Conservation (phyloP, 2,329 filamentous ascomycete species). For the Alternaria sp. region DNA sequence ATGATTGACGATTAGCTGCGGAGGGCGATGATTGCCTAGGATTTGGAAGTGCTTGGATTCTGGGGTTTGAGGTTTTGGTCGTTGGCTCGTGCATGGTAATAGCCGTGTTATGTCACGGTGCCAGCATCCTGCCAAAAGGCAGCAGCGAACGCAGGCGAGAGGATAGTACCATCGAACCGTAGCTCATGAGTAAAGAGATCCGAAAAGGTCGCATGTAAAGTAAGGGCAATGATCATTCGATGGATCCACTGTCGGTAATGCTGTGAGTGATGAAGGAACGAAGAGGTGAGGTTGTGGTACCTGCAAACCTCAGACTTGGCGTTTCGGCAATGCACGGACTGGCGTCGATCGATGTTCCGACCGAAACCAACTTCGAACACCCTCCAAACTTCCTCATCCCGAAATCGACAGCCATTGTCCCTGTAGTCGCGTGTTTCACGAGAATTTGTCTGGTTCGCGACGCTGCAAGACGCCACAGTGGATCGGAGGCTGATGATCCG, state of each 20-base stretch:
- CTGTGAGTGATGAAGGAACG: conserved; percentile 3
- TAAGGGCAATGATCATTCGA: neutral
- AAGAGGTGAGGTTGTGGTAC: conserved; percentile 9
- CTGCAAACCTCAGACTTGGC: conserved; percentile 21
- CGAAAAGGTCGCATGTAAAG: neutral
- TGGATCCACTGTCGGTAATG: neutral
- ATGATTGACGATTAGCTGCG: neutral
- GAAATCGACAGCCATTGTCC: conserved; percentile 7
- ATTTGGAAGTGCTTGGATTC: too few species aligned
- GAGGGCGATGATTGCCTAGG: neutral
- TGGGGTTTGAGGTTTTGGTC: neutral
- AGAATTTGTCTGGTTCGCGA: neutral
- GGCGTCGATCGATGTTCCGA: conserved; percentile 10
- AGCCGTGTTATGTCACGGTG: neutral
- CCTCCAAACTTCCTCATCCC: conserved; percentile 17
- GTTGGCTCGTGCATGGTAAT: neutral
- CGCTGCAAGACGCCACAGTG: neutral
- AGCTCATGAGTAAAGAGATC: neutral
- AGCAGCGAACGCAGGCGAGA: neutral
- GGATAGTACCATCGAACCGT: rapidly evolving
- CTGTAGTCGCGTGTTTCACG: neutral
- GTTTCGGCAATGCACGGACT: conserved; percentile 21
- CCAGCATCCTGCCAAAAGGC: neutral
- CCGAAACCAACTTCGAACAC: conserved; percentile 29
- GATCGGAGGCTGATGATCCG: neutral